Conservation (phyloP, 2,329 filamentous ascomycete species). For the Trichoderma oligosporum region DNA sequence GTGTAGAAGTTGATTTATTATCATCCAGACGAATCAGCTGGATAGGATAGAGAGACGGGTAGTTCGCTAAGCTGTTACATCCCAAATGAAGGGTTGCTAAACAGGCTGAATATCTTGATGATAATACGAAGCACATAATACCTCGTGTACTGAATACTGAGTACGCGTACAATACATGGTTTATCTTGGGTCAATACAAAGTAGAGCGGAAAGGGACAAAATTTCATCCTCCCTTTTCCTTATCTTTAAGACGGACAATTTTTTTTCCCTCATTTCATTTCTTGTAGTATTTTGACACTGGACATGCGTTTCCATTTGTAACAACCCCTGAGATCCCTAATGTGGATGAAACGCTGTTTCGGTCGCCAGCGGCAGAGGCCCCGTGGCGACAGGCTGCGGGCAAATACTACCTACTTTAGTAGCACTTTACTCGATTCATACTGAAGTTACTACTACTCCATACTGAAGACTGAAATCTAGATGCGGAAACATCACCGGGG, state of each 20-base stretch:
- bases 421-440: too few species aligned
- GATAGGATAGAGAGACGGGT: neutral
- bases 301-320: neutral
- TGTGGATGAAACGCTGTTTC: constrained; percentile 13
- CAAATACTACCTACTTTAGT: neutral
- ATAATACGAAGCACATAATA: neutral
- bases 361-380: neutral
- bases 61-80: neutral
- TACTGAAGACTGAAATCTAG: neutral
- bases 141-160: too few species aligned
- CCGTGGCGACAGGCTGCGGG: neutral
- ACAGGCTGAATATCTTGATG: constrained; percentile 8
- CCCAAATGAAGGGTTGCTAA: constrained; percentile 5
- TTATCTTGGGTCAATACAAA: too few species aligned
- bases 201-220: neutral
- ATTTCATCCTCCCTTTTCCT: neutral
- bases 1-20: neutral
- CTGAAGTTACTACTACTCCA: neutral
- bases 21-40: neutral
- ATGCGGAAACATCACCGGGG: neutral
- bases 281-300: neutral
- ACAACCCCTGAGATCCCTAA: constrained; percentile 11
- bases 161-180: too few species aligned
- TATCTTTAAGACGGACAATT: too few species aligned
- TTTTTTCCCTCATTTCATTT: neutral